Evolutionary conservation across 1,139 yeast species (phyloP).

Genomic region (Saccharomycopsis crataegensis): DNA sequence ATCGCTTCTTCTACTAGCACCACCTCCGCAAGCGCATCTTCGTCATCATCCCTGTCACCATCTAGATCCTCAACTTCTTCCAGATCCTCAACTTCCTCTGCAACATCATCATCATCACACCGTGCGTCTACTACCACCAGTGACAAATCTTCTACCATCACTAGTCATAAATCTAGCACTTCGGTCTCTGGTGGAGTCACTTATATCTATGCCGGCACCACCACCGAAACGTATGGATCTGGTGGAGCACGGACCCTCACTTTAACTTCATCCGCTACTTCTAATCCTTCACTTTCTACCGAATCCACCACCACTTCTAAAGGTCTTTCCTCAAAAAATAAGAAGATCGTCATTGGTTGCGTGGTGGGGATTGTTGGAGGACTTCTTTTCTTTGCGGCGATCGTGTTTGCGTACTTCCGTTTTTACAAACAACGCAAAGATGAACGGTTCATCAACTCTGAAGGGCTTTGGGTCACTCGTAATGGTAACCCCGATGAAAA

Average conservation of each 20-base stretch:
- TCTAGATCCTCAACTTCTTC: slow-evolving; percentile 2
- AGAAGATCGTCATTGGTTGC: slow-evolving; percentile 42
- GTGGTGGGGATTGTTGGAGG: slow-evolving; percentile 35
- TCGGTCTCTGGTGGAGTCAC: slow-evolving; percentile 9
- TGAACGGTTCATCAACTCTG: slow-evolving; percentile 24
- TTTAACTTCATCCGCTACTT: slow-evolving; percentile 17
- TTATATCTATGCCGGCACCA: slow-evolving; percentile 8
- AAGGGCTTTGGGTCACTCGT: slow-evolving; percentile 22
- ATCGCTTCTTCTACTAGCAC: background rate
- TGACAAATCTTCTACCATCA: slow-evolving; percentile 4
- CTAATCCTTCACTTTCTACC: slow-evolving; percentile 17
- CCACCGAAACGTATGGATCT: slow-evolving; percentile 17
- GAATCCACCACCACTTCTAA: slow-evolving; percentile 22
- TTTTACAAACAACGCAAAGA: slow-evolving; percentile 23
- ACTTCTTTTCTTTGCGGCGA: slow-evolving; percentile 21
- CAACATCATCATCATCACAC: slow-evolving; percentile 5
- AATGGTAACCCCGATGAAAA: slow-evolving; percentile 20
- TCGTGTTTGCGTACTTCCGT: slow-evolving; percentile 23
- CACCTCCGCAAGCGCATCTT: slow-evolving; percentile 9
- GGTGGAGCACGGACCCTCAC: slow-evolving; percentile 13
- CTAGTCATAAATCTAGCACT: slow-evolving; percentile 7
- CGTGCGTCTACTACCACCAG: slow-evolving; percentile 2
- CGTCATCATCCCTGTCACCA: slow-evolving; percentile 11
- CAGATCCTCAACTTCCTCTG: background rate
- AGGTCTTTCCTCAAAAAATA: slow-evolving; percentile 36